phyloP scores from a whole-genome alignment of 352 stramenopile genomes.

The Globisporangium solare region DNA sequence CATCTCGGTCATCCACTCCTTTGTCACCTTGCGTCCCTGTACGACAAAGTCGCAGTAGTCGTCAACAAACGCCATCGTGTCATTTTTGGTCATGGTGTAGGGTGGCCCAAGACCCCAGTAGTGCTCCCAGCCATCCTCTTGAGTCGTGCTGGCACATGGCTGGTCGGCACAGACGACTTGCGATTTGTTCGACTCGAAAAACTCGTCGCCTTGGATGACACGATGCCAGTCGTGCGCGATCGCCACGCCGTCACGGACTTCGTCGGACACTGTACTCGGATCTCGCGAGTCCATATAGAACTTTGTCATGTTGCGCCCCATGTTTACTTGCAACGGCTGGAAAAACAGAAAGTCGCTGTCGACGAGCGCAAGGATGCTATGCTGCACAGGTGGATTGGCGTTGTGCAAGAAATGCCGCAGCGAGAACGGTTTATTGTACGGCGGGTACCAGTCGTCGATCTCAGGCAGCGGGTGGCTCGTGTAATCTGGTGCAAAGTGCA shows the following conservation, averaged over 20 bases:
- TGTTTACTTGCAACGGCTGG: constrained; percentile 19
- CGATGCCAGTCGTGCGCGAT: constrained; percentile 8
- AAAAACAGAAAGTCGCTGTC: constrained; percentile 16
- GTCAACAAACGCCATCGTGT: constrained; percentile 20
- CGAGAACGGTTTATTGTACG: constrained; percentile 24
- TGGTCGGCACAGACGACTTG: no score
- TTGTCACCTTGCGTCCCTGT: constrained; percentile 10
- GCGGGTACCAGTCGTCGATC: constrained; percentile 16
- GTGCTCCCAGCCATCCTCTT: constrained; percentile 19
- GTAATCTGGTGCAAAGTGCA: constrained; percentile 21
- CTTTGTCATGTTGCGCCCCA: constrained; percentile 8
- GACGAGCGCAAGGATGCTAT: constrained; percentile 19
- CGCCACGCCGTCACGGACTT: constrained; percentile 10
- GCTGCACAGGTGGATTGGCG: constrained; percentile 18
- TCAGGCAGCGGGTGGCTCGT: constrained; percentile 14
- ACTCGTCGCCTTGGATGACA: not conserved
- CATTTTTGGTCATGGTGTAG: constrained; percentile 28
- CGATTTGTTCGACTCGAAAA: constrained; percentile 1
- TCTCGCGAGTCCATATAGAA: constrained; percentile 15
- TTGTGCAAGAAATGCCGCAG: constrained; percentile 24
- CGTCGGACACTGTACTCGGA: constrained; percentile 1
- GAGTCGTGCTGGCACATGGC: not conserved
- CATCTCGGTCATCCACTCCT: constrained; percentile 58
- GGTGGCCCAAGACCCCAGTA: constrained; percentile 19
- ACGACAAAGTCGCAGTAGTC: constrained; percentile 24